Evolutionary conservation across 2,329 filamentous ascomycete genomes (phyloP).

Genomic region (Geosmithia putterillii): DNA sequence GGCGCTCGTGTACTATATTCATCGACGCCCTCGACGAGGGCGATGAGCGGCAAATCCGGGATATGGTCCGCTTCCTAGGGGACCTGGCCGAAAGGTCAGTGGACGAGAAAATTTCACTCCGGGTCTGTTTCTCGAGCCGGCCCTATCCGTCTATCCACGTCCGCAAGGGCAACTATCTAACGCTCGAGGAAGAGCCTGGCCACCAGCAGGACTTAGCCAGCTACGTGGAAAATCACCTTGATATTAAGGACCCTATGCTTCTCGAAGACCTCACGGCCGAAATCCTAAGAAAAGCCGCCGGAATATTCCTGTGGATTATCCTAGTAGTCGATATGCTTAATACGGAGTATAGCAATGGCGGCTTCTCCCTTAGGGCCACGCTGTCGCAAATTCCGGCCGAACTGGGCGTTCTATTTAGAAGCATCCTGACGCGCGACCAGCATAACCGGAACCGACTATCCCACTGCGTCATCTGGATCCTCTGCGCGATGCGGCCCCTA

Average conservation of each 20-base stretch:
- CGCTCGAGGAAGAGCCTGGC: conserved; percentile 10
- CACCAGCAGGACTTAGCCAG: conserved; percentile 11
- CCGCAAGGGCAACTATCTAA: conserved; percentile 10
- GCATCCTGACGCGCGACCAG: conserved; percentile 36
- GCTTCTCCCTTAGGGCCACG: too few relatives aligned
- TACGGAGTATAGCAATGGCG: too few relatives aligned
- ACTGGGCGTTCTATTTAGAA: conserved; percentile 40
- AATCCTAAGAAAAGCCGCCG: too few relatives aligned
- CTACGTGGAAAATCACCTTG: too few relatives aligned
- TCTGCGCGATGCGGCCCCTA: conserved; percentile 33
- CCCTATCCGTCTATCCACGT: conserved; percentile 28
- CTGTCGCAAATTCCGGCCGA: too few relatives aligned
- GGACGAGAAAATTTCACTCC: conserved; percentile 9
- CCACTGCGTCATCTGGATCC: conserved; percentile 36
- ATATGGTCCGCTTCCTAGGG: conserved; percentile 31
- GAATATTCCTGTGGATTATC: too few relatives aligned
- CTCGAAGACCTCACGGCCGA: too few relatives aligned
- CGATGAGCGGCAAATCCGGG: conserved; percentile 23
- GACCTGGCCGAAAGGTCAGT: conserved; percentile 16
- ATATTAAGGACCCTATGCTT: too few relatives aligned
- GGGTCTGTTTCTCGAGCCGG: conserved; percentile 29
- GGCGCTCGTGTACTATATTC: conserved; percentile 3
- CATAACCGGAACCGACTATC: conserved; percentile 24
- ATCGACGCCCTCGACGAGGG: conserved; percentile 36
- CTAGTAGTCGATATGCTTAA: too few relatives aligned